These are phyloP conservation scores for Cadophora luteo-olivacea DNA, from an alignment of 2,329 filamentous ascomycete genomes.

Conservation along the genomic window DNA sequence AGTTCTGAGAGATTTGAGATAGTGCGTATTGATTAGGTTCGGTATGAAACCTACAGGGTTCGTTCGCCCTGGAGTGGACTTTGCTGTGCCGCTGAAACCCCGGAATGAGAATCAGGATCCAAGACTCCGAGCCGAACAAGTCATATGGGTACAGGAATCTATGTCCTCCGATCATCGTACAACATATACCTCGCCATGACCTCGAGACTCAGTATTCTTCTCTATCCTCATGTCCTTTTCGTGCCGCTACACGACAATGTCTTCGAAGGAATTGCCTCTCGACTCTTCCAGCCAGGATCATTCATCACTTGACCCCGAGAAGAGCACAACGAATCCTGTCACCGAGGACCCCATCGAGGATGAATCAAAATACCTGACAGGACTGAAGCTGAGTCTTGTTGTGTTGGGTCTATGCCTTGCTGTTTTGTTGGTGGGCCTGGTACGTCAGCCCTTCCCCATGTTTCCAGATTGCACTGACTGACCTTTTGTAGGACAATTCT, in stretches of 20 bases:
- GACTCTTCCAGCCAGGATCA: slow-evolving; percentile 17
- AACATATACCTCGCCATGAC: background rate
- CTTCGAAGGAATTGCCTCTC: slow-evolving; percentile 2
- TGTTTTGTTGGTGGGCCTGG: slow-evolving; percentile 31
- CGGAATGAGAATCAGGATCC: background rate
- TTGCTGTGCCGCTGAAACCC: background rate
- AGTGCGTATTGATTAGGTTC: background rate
- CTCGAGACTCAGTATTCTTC: background rate
- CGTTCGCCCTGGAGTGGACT: background rate
- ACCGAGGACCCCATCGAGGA: slow-evolving; percentile 29
- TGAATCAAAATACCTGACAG: slow-evolving; percentile 27
- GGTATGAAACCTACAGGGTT: background rate
- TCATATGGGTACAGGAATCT: background rate
- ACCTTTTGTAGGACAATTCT: slow-evolving; percentile 31
- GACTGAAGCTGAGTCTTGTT: slow-evolving; percentile 25
- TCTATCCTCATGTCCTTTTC: background rate
- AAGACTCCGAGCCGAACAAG: background rate
- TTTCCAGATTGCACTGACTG: background rate
- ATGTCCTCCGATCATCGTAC: background rate
- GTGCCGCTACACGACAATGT: slow-evolving; percentile 5
- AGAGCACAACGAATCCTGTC: slow-evolving; percentile 50
- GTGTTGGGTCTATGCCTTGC: slow-evolving; percentile 30
- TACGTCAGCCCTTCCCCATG: background rate
- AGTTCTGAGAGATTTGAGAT: background rate
- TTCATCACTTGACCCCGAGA: slow-evolving; percentile 22